Evolutionary conservation across 306 rosid genomes (phyloP).

Genomic region (Citrullus amarus): DNA sequence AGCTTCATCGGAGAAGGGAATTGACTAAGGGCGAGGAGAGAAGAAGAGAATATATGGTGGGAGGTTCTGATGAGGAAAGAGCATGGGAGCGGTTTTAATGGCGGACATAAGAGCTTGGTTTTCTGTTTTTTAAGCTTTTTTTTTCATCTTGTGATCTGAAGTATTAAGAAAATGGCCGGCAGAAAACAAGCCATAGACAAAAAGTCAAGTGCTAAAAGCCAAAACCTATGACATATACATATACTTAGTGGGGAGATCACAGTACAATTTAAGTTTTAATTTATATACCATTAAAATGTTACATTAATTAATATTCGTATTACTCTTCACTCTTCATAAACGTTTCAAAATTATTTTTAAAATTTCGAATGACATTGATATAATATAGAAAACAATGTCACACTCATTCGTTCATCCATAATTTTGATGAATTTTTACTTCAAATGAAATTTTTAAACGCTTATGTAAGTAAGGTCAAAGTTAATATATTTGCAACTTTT

Average conservation of each 20-base stretch:
- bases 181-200: slow-evolving; percentile 34
- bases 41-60: neutral
- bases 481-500: too few species aligned
- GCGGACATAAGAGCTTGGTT: neutral
- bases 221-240: neutral
- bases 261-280: neutral
- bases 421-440: too few species aligned
- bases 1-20: slow-evolving; percentile 26
- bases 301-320: too few species aligned
- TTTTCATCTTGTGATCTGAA: neutral
- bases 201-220: slow-evolving; percentile 24
- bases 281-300: neutral
- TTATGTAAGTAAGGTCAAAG: too few species aligned
- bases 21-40: slow-evolving; percentile 2
- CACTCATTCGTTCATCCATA: too few species aligned
- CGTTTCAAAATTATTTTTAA: too few species aligned
- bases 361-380: too few species aligned
- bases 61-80: slow-evolving; percentile 22
- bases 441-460: too few species aligned
- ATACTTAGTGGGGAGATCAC: neutral
- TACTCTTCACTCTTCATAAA: too few species aligned
- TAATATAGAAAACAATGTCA: too few species aligned
- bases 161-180: slow-evolving; percentile 51
- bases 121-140: neutral
- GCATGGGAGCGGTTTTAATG: slow-evolving; percentile 32